Evolutionary conservation across 164 flowering plant genomes (phyloP).

Genomic region (Kingdonia uniflora): DNA sequence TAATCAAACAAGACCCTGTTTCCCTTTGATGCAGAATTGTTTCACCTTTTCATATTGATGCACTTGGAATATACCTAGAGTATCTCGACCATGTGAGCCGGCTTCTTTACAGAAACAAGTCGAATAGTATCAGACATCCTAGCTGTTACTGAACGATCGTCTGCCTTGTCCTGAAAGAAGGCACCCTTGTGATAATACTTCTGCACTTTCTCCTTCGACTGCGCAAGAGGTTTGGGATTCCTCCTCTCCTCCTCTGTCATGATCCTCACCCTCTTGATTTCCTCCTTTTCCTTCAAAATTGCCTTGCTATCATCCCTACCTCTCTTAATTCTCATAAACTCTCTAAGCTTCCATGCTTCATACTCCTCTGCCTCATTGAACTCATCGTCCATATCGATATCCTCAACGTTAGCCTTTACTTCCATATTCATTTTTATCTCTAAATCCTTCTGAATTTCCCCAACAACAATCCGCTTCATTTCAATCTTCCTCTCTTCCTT

Average conservation of each 20-base stretch:
- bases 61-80: constrained; percentile 86
- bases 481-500: constrained; percentile 58
- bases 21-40: constrained; percentile 85
- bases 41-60: constrained; percentile 98
- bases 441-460: constrained; percentile 58
- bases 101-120: constrained; percentile 98
- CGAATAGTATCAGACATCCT: constrained; percentile 50
- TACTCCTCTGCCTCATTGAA: constrained; percentile 91
- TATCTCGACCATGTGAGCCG: constrained; percentile 94
- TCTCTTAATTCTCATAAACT: constrained; percentile 84
- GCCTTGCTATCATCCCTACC: constrained; percentile 79
- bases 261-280: constrained; percentile 77
- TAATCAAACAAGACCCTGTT: no score
- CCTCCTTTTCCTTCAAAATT: constrained; percentile 76
- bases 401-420: constrained; percentile 52
- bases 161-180: constrained; percentile 63
- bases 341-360: constrained; percentile 82
- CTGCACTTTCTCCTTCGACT: constrained; percentile 80
- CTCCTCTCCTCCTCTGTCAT: constrained; percentile 93
- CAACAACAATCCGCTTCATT: constrained; percentile 67
- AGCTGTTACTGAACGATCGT: constrained; percentile 45
- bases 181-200: constrained; percentile 94
- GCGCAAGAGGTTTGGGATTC: constrained; percentile 59
- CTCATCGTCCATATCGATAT: constrained; percentile 88
- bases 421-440: constrained; percentile 65